A percentile compares a stretch with the other conserved stretches of the same genome.
Conservation (phyloP, 768 basidiomycete species). For the Cubamyces lactineus region DNA sequence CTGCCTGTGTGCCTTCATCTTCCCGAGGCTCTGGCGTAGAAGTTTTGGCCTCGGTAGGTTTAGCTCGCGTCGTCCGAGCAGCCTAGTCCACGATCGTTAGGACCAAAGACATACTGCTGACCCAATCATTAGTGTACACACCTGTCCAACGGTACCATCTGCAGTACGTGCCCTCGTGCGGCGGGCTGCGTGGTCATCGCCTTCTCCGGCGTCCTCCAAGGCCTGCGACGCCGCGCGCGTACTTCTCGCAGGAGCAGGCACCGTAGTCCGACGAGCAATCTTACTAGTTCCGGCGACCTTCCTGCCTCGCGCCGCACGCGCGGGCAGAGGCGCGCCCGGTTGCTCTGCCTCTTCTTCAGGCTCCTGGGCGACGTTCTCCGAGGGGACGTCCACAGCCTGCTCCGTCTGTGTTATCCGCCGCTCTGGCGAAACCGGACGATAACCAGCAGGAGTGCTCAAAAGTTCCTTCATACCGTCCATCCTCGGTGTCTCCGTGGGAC, state of each 20-base stretch:
- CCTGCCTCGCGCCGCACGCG: conserved; percentile 8
- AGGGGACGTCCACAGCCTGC: neutral
- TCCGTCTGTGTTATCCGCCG: conserved; percentile 5
- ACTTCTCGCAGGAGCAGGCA: conserved; percentile 12
- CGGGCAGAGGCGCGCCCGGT: conserved; percentile 6
- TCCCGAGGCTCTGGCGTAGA: conserved; percentile 7
- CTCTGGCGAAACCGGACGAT: conserved; percentile 22
- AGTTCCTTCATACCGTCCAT: conserved; percentile 41
- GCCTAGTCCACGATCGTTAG: neutral
- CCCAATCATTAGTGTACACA: neutral
- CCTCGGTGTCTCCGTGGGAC: conserved; percentile 34
- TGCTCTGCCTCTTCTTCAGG: conserved; percentile 21
- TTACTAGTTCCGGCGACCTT: conserved; percentile 3
- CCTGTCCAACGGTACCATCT: conserved; percentile 28
- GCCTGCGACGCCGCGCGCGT: conserved; percentile 19
- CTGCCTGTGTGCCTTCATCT: conserved; percentile 14
- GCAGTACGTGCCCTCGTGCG: conserved; percentile 28
- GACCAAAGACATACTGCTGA: neutral
- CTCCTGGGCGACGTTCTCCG: neutral
- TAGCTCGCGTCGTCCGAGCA: conserved; percentile 8
- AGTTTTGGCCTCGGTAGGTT: conserved; percentile 3
- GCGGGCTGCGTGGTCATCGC: conserved; percentile 19
- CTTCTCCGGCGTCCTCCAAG: conserved; percentile 20
- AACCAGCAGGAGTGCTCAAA: conserved; percentile 35
- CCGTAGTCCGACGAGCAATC: conserved; percentile 18